phyloP scores from a whole-genome alignment of 2,329 filamentous ascomycete genomes.

The Pseudocercospora eumusae region DNA sequence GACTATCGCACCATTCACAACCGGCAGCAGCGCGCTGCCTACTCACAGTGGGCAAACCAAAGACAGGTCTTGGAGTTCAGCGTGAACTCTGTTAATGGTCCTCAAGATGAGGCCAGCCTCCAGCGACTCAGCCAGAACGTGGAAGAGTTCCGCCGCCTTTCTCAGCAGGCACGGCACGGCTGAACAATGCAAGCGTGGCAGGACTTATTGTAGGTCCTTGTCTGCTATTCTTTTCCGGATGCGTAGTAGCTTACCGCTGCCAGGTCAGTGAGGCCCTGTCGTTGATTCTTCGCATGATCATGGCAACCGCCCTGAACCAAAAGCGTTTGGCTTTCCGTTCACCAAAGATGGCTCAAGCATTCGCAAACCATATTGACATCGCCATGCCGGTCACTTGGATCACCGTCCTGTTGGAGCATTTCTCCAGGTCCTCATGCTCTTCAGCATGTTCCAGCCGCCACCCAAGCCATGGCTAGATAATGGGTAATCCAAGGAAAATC shows the following conservation, averaged over 20 bases:
- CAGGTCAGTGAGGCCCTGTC: neutral
- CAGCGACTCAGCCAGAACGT: constrained; percentile 32
- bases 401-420: neutral
- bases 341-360: neutral
- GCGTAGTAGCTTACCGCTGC: neutral
- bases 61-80: constrained; percentile 31
- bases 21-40: constrained; percentile 23
- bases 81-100: constrained; percentile 31
- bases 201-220: neutral
- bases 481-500: neutral
- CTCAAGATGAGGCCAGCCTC: constrained; percentile 32
- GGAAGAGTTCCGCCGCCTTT: constrained; percentile 32
- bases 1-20: constrained; percentile 13
- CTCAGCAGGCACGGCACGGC: constrained; percentile 33
- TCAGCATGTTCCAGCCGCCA: neutral
- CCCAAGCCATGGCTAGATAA: neutral
- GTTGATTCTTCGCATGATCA: neutral
- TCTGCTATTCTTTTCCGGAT: neutral
- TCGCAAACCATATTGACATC: neutral
- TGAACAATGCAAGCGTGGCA: constrained; percentile 23
- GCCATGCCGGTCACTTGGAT: neutral
- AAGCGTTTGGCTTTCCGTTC: neutral
- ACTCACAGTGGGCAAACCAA: constrained; percentile 35
- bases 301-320: neutral
- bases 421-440: neutral